Evolutionary conservation across 1,284 basidiomycete species (phyloP), one percentile per base, ranked within the genome.

Genomic region (Leccinum brunneo-olivaceum): DNA sequence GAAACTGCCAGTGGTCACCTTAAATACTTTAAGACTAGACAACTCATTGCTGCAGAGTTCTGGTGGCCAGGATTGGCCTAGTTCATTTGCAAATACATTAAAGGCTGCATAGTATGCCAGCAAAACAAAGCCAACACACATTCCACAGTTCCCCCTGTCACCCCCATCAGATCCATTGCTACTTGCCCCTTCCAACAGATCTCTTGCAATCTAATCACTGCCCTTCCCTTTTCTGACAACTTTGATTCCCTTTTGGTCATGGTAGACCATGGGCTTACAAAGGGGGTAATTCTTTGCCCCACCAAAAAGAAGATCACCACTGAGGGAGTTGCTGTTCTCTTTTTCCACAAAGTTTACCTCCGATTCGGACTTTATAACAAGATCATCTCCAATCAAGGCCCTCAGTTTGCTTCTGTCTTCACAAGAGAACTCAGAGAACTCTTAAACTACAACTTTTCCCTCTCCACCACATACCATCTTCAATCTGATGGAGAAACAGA

Each of bases 31-130:
- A 29, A 29, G 15, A 29, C 28, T 2, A 2, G n/a, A n/a, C 28
- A 29, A 15, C 28, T 29, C 15, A n/a, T 29, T 7, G 12, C 28
- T n/a, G 9, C 39, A 0, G 34, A 44, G 6, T 56, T 47, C 19
- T 57, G 48, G 21, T 59, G 34, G 34, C 36, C 25, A 5, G 19
- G 36, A 3, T 14, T 58, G 23, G 27, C 37, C 9, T 23, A 10
- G 2, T 48, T 48, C 19, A 35, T 58, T 8, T 9, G 27, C 0
- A 28, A 41, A 7, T 57, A 52, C 44, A 45, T 55, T 5, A n/a
- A 32, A 27, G 49, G 42, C 0, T 58, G 45, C 28, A 36, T 43
- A 6, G 20, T 41, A 1, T 56, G 52, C 27, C 47, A 53, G 23
- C 20, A 42, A 15, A 49, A 28, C 4, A 56, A 56, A 19, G 14